Conservation (phyloP, 129 eudicot species). For the Oenanthe sinensis region DNA sequence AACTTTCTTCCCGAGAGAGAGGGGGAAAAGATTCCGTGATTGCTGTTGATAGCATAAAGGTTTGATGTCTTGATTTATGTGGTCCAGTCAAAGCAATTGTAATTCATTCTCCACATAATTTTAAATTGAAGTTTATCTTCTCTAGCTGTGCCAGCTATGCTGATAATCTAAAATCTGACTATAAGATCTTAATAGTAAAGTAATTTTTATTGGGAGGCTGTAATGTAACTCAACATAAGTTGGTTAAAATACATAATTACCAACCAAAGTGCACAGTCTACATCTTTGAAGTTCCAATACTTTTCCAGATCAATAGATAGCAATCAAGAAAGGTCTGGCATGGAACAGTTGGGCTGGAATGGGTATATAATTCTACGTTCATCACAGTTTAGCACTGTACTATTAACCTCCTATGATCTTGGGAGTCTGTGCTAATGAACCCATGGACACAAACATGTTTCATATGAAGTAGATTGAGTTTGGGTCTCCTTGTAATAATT, state of each 20-base stretch:
- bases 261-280: neutral
- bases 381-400: neutral
- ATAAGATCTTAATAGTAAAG: neutral
- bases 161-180: neutral
- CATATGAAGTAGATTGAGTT: neutral
- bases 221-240: too few species aligned
- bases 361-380: neutral
- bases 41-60: slow-evolving; percentile 76
- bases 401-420: neutral
- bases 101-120: neutral
- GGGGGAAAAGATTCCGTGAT: slow-evolving; percentile 70
- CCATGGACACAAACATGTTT: neutral
- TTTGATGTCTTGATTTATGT: slow-evolving; percentile 3
- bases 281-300: neutral
- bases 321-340: neutral
- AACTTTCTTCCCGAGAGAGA: slow-evolving; percentile 88
- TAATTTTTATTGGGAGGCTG: neutral
- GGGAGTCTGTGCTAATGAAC: neutral
- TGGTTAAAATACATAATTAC: neutral
- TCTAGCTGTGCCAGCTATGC: neutral
- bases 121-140: neutral
- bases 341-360: neutral
- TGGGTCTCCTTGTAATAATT: neutral
- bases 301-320: neutral
- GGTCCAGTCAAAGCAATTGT: neutral